Base-by-base conservation (phyloP, 1,284 basidiomycete genomes). In the Caloboletus firmus region DNA sequence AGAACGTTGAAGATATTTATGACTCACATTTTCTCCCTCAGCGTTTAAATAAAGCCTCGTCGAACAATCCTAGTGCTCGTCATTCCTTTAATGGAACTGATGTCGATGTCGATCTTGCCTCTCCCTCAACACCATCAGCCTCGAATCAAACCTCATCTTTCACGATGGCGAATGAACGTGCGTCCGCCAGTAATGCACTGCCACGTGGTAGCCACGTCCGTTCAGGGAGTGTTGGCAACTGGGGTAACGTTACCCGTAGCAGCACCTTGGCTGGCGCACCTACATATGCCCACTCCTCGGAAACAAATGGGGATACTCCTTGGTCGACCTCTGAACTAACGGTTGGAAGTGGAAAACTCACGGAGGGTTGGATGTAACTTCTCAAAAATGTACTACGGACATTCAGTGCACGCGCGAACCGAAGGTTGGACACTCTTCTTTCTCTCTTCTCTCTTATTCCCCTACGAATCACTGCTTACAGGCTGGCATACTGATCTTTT, bases 191-290 rank as follows among this genome's bases (percentile, higher is more conserved):
- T 53, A 63, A 54, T 48, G 60, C 51, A 42, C 61, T 76, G 31
- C 62, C 77, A 22, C 81, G 85, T 51, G 74, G 75, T 31, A 87
- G 87, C 68, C 87, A 91, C 64, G 81, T 82, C 55, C 83, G 87
- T 56, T 82, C 86, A 36, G 87, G 88, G 47, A 90, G 87, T 68
- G 84, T 85, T 30, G 87, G 87, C 32, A 90, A 89, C 66, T 90
- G 88, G 88, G 84, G 76, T 42, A 79, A 72, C 61, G 76, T 87
- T 59, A 69, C 82, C 20, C 80, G 84, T 45, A 77, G 72, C 63
- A 79, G 72, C 63, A 78, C 79, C 64, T 75, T 83, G 55, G 69
- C 79, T 41, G 62, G 72, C 43, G 70, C 72, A 30, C 73, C 78
- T 24, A 76, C 84, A 15, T 86, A 82, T 60, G 76, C 81, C 17